phyloP scores from a whole-genome alignment of 164 flowering plant genomes.

The Stephania yunnanensis region DNA sequence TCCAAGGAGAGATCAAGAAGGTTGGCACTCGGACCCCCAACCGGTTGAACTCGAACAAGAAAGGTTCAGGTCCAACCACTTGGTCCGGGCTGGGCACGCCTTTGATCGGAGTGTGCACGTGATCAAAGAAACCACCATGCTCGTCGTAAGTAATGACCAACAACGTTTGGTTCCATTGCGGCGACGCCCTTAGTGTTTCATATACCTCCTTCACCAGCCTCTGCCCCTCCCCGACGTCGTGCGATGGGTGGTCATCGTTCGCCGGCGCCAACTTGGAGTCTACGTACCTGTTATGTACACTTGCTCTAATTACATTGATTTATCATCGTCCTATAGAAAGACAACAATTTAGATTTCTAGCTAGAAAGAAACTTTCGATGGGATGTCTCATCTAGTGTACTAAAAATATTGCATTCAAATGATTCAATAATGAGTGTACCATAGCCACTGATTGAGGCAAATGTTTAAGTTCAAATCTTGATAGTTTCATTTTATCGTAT shows the following conservation, averaged over 20 bases:
- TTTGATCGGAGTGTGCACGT: slow-evolving; percentile 69
- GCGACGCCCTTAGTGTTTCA: slow-evolving; percentile 75
- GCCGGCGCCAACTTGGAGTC: slow-evolving; percentile 54
- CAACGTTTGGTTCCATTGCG: slow-evolving; percentile 88
- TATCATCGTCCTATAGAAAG: too few relatives aligned
- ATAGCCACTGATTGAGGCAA: too few relatives aligned
- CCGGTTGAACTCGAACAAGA: slow-evolving; percentile 59
- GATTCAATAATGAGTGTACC: too few relatives aligned
- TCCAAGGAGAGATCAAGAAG: slow-evolving; percentile 80
- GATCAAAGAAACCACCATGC: slow-evolving; percentile 91
- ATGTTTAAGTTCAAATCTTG: too few relatives aligned
- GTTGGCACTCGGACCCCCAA: slow-evolving; percentile 90
- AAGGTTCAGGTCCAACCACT: slow-evolving; percentile 79
- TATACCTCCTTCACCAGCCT: slow-evolving; percentile 89
- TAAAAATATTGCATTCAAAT: too few relatives aligned
- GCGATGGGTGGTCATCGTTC: slow-evolving; percentile 95
- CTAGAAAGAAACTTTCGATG: too few relatives aligned
- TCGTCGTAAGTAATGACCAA: slow-evolving; percentile 83
- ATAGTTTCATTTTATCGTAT: too few relatives aligned
- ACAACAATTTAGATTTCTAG: too few relatives aligned
- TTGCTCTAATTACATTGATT: too few relatives aligned
- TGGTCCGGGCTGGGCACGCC: slow-evolving; percentile 94
- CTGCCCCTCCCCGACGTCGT: slow-evolving; percentile 85
- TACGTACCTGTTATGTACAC: slow-evolving; percentile 26
- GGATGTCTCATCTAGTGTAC: too few relatives aligned